phyloP scores from a whole-genome alignment of 345 rosid genomes.

The Aethionema arabicum region DNA sequence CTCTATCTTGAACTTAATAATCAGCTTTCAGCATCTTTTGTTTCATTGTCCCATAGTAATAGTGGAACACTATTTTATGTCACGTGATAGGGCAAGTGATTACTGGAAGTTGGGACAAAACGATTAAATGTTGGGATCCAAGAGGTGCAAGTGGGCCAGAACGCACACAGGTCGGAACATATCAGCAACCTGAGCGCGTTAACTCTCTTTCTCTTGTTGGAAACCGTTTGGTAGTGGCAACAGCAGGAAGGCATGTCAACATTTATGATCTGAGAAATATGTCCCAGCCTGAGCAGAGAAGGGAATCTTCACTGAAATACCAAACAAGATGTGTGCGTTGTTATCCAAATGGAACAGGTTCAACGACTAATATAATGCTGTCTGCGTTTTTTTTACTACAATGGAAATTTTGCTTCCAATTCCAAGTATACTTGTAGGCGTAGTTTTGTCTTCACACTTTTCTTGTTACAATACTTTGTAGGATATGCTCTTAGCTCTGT shows the following conservation, averaged over 20 bases:
- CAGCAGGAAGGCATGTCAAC: slow-evolving; percentile 95
- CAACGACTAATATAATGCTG: slow-evolving; percentile 8
- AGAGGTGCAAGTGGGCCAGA: slow-evolving; percentile 94
- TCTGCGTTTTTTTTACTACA: background rate
- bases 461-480: slow-evolving; percentile 39
- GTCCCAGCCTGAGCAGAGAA: slow-evolving; percentile 96
- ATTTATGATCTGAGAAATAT: slow-evolving; percentile 87
- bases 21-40: slow-evolving; percentile 4
- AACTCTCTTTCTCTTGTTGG: slow-evolving; percentile 92
- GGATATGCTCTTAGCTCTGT: slow-evolving; percentile 99
- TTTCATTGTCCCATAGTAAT: background rate
- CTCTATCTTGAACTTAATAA: slow-evolving; percentile 1
- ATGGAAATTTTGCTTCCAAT: background rate
- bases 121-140: slow-evolving; percentile 95
- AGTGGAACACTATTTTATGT: slow-evolving; percentile 15
- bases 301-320: slow-evolving; percentile 93
- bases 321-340: slow-evolving; percentile 94
- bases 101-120: slow-evolving; percentile 96
- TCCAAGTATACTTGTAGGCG: background rate
- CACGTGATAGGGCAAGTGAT: slow-evolving; percentile 76
- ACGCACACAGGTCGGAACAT: slow-evolving; percentile 78
- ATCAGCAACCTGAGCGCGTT: slow-evolving; percentile 91
- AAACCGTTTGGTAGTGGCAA: slow-evolving; percentile 86
- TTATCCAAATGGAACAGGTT: slow-evolving; percentile 96
- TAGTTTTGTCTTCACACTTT: background rate